phyloP scores from a whole-genome alignment of 345 rosid genomes.

The Syzygium jambos region DNA sequence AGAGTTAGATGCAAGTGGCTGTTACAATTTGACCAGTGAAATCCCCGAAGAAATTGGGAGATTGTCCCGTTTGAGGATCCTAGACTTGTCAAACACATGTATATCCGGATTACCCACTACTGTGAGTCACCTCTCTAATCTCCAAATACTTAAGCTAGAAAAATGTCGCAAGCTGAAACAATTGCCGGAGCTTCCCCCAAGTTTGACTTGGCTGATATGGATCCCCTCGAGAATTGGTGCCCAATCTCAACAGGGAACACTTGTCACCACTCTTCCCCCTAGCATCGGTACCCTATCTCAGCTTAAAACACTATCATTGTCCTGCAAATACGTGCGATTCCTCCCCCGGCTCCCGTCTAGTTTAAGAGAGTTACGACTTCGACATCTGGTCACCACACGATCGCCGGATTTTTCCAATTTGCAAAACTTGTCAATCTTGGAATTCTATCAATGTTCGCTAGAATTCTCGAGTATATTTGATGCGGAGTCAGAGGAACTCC shows the following conservation, averaged over 20 bases:
- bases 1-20: not conserved
- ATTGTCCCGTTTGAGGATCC: not conserved
- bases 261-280: not conserved
- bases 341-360: not conserved
- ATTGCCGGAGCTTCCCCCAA: not conserved
- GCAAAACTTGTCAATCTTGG: not conserved
- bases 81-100: rapidly evolving
- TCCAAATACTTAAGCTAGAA: not conserved
- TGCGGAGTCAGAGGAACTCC: not conserved
- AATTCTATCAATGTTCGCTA: rapidly evolving
- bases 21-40: rapidly evolving
- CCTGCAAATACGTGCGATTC: not conserved
- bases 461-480: rapidly evolving
- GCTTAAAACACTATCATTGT: not conserved
- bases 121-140: not conserved
- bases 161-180: rapidly evolving
- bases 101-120: not conserved
- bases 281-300: not conserved
- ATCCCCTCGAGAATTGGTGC: too few relatives aligned
- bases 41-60: not conserved
- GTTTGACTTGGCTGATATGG: not conserved
- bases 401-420: too few relatives aligned
- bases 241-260: not conserved
- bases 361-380: not conserved
- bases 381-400: rapidly evolving